Evolutionary conservation across 768 basidiomycete species (phyloP).

Genomic region (Agrocybe praecox): DNA sequence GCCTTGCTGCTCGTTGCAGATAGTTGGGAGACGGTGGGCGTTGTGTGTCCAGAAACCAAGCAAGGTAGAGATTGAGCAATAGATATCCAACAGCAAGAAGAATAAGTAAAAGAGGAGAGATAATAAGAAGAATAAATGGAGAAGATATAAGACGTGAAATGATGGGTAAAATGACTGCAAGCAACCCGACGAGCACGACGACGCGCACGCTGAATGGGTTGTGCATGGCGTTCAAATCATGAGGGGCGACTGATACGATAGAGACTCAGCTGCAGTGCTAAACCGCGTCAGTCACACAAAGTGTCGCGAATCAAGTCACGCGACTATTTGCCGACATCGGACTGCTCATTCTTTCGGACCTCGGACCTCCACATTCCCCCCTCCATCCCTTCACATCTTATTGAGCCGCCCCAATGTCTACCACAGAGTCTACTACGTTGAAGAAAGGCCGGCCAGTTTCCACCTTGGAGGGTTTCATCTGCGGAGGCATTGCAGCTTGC

Average conservation of each 20-base stretch:
- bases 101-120: slow-evolving; percentile 61
- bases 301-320: slow-evolving; percentile 11
- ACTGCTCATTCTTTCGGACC: neutral
- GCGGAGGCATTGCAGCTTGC: slow-evolving; percentile 90
- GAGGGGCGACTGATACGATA: neutral
- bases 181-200: slow-evolving; percentile 57
- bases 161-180: slow-evolving; percentile 60
- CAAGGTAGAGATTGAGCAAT: slow-evolving; percentile 54
- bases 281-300: neutral
- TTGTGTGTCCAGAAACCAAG: slow-evolving; percentile 57
- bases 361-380: neutral
- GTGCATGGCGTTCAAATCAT: slow-evolving; percentile 26
- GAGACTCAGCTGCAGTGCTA: neutral
- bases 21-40: slow-evolving; percentile 30
- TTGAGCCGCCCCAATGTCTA: slow-evolving; percentile 10
- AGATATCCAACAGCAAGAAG: slow-evolving; percentile 53
- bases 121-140: slow-evolving; percentile 62
- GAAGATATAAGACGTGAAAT: slow-evolving; percentile 62
- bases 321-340: slow-evolving; percentile 10
- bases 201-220: slow-evolving; percentile 47
- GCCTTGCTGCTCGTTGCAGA: slow-evolving; percentile 63
- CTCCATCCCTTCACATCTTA: neutral
- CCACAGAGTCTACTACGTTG: slow-evolving; percentile 5
- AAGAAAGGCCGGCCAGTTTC: slow-evolving; percentile 43
- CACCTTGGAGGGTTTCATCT: slow-evolving; percentile 80